A percentile compares a stretch with the other conserved stretches of the same genome.
phyloP scores from a whole-genome alignment of 2,329 filamentous ascomycete species.

The Tothia fuscella region DNA sequence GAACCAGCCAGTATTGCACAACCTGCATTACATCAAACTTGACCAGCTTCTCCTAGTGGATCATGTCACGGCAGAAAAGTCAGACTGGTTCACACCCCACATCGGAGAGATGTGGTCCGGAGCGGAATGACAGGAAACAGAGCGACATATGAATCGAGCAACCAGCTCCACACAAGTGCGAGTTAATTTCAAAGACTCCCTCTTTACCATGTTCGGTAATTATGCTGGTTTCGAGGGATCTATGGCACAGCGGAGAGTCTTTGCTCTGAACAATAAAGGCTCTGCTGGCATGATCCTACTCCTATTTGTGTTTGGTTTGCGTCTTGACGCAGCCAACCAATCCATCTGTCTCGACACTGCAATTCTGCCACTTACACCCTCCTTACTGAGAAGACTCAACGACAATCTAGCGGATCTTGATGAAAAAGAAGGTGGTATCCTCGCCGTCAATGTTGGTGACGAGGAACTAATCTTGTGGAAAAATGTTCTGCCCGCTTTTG shows the following conservation, averaged over 20 bases:
- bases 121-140: no score
- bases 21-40: no score
- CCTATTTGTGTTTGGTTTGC: conserved; percentile 18
- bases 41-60: no score
- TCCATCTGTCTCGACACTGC: conserved; percentile 24
- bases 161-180: not conserved
- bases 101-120: no score
- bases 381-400: conserved; percentile 7
- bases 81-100: no score
- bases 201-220: conserved; percentile 18
- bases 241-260: conserved; percentile 7
- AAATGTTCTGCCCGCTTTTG: conserved; percentile 20
- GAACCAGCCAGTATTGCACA: no score
- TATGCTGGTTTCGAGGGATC: conserved; percentile 12
- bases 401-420: no score
- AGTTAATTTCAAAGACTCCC: conserved; percentile 19
- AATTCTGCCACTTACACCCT: conserved; percentile 19
- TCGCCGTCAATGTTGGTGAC: conserved; percentile 15
- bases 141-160: no score
- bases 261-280: conserved; percentile 13
- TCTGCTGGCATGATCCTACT: conserved; percentile 14
- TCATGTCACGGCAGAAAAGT: no score
- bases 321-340: conserved; percentile 23
- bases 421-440: not conserved
- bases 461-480: conserved; percentile 23